Percentiles rank a stretch among this genome's conserved stretches.
These are phyloP conservation scores for Mycena vitilis DNA, from an alignment of 768 basidiomycete genomes.

Conservation along the genomic window DNA sequence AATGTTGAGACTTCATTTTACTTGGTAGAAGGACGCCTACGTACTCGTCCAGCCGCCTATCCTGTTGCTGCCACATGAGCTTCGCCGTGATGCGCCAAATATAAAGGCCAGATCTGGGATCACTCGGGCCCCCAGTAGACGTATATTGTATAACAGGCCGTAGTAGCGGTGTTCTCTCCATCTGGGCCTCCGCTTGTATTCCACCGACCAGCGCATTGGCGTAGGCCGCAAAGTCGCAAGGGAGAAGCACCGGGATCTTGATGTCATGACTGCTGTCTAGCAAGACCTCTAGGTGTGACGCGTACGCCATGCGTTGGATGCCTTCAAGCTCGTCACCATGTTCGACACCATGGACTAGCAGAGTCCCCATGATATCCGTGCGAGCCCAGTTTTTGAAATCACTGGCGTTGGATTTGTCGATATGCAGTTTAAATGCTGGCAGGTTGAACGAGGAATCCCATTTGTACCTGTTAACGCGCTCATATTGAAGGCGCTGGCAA, in stretches of 20 bases:
- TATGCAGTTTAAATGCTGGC: neutral
- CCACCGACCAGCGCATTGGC: neutral
- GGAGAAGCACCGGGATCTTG: conserved; percentile 1
- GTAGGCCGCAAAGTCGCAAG: neutral
- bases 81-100: neutral
- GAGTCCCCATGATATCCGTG: neutral
- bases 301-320: neutral
- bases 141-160: neutral
- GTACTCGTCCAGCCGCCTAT: conserved; percentile 3
- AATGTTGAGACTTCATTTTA: neutral
- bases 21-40: neutral
- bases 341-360: neutral
- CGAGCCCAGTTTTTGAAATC: neutral
- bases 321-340: neutral
- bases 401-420: neutral
- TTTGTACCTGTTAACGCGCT: neutral
- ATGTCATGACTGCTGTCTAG: neutral
- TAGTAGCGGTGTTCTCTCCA: neutral
- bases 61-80: conserved; percentile 6
- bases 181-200: neutral
- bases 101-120: neutral
- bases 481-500: too few relatives aligned
- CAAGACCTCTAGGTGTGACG: neutral
- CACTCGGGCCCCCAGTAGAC: too few relatives aligned
- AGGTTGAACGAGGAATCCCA: neutral